Base-by-base conservation (phyloP, 208 protist genomes). In the Trypanosoma conorhini region DNA sequence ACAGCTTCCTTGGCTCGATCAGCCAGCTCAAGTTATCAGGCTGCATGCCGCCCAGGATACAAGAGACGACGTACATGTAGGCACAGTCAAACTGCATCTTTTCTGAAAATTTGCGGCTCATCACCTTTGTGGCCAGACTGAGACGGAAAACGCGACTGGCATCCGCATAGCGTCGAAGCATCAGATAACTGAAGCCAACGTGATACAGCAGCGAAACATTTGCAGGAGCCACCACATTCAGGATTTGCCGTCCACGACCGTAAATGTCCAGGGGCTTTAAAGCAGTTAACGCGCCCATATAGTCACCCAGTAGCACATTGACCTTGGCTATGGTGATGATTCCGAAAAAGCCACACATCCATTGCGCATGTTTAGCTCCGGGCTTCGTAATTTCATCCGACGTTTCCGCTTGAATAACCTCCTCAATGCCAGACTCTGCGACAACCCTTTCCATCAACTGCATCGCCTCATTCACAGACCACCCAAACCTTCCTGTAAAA, bases 181-280 rank as follows among this genome's bases (percentile, higher is more conserved):
- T 96, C 22, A 96, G 81, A 75, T 96, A 96, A 77, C 89, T 89
- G 82, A 96, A 94, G 57, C 92, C 92, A 67, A 96, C 73, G 74
- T 93, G 76, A 76, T 93, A 96, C 52, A 92, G 76, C 21, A 96
- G 69, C 38, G 92, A 94, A 21, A 94, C 83, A 67, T 87, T 76
- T 38, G 88, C 88, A 3, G 87, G 87, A n/a, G 74, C 70, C 26
- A 94, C 85, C 31, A 79, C 77, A 61, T 84, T 72, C 46, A 94
- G 76, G 61, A 93, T 80, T n/a, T 60, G 60, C 61, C 74, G 74
- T 63, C 88, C 87, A 61, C 72, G 78, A 66, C 83, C 85, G 72
- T 88, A 92, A 59, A 94, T 74, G 70, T 94, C 85, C 30, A 95
- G 74, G 15, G 78, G 74, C 68, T 92, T 79, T 22, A 94, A 77